Conservation (phyloP, 306 rosid genomes). For the Urtica urens region DNA sequence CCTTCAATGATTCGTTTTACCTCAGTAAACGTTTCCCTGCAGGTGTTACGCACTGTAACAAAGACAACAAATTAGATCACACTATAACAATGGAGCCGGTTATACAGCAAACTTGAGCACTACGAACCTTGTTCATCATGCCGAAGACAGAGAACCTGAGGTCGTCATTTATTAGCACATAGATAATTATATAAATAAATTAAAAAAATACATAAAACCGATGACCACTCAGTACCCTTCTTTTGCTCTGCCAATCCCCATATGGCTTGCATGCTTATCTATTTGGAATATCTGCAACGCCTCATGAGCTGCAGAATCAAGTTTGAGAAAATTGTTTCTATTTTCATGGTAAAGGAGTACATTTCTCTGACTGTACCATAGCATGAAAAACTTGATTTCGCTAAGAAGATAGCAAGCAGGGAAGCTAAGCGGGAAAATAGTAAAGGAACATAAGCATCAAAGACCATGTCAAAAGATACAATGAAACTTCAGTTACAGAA, state of each 20-base stretch:
- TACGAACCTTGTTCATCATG: constrained; percentile 89
- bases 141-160: constrained; percentile 94
- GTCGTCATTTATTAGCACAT: constrained; percentile 16
- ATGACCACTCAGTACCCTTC: constrained; percentile 62
- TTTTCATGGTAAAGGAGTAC: constrained; percentile 37
- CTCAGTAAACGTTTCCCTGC: constrained; percentile 88
- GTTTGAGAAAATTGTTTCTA: constrained; percentile 86
- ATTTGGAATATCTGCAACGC: constrained; percentile 93
- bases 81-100: constrained; percentile 14
- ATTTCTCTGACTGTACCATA: constrained; percentile 5
- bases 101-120: constrained; percentile 16
- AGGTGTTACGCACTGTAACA: constrained; percentile 74
- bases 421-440: constrained; percentile 11
- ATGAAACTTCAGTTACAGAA: constrained; percentile 65
- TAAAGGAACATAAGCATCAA: constrained; percentile 10
- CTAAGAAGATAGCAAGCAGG: constrained; percentile 8
- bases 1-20: constrained; percentile 25
- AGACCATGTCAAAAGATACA: constrained; percentile 49
- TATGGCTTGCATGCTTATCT: constrained; percentile 96
- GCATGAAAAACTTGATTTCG: constrained; percentile 8
- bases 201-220: constrained; percentile 10
- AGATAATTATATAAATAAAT: constrained; percentile 12
- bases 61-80: constrained; percentile 18
- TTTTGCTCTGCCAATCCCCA: constrained; percentile 98
- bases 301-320: constrained; percentile 86